Evolutionary conservation across 73 alveolate genomes (phyloP), one percentile per base, ranked within the genome.

Genomic region (Paramecium primaurelia): DNA sequence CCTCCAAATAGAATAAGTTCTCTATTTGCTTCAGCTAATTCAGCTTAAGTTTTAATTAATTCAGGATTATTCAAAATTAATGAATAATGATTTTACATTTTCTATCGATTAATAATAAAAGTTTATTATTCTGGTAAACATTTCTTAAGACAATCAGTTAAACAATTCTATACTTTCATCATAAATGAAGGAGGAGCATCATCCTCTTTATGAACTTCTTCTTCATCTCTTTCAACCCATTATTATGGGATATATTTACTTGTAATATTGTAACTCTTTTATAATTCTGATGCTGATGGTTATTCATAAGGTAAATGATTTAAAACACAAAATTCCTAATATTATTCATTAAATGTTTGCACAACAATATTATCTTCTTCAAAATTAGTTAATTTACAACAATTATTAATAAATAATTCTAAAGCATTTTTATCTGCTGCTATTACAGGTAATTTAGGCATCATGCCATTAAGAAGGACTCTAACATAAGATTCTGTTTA

Each of bases 201-300:
- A 45, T 42, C 77, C 7, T 42, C 47, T 26, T 80, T 80, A 32
- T 59, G 91, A 7, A 80, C 18, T 40, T 38, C 80, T 30, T 89
- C 71, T n/a, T 89, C 94, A 89, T 89, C 94, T 89, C 94, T 89
- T 47, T 71, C 94, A 18, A 89, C 94, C 94, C 94, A 89, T 51
- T 89, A 22, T 73, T 89, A 36, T 25, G 94, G 92, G 5, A 89
- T 49, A 49, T 89, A 89, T 71, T 71, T 71, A 8, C 92, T 89
- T 8, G 58, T 47, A 22, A 89, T 71, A 54, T 83, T 83, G 45
- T 42, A 89, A 16, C 37, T 83, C 44, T 83, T 89, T 60, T 89
- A 18, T 89, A 89, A 89, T 28, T 77, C 86, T 47, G 92, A 84
- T 25, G 86, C 94, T 47, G 86, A 47, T 26, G 88, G 77, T 28